Conservation (phyloP, 2,329 filamentous ascomycete species). For the Colletotrichum cuscutae region DNA sequence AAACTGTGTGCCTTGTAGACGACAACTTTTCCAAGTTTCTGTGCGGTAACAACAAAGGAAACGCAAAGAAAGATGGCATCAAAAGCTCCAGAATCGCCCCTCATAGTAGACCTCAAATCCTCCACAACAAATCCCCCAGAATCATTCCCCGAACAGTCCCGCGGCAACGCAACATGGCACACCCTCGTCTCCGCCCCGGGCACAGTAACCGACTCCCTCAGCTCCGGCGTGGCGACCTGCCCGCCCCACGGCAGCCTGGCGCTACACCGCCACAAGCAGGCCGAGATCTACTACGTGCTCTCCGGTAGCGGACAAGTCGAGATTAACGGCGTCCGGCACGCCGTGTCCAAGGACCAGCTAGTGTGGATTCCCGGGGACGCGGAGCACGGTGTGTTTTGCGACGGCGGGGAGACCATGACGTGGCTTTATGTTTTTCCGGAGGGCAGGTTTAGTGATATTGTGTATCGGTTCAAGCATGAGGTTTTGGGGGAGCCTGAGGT, state of each 20-base stretch:
- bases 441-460: neutral
- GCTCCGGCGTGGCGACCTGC: slow-evolving; percentile 34
- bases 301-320: slow-evolving; percentile 38
- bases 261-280: slow-evolving; percentile 40
- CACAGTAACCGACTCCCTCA: neutral
- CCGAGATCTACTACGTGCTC: slow-evolving; percentile 41
- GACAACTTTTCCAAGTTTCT: neutral
- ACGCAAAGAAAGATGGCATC: neutral
- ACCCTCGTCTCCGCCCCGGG: neutral
- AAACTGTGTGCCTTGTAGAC: neutral
- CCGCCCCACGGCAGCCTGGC: slow-evolving; percentile 37
- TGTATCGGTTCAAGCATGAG: neutral
- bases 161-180: neutral
- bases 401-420: neutral
- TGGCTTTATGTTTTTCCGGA: neutral
- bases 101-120: neutral
- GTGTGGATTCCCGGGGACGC: neutral
- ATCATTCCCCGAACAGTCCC: neutral
- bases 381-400: neutral
- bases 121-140: neutral
- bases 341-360: neutral
- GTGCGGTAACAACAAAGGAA: neutral
- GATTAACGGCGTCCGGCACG: neutral
- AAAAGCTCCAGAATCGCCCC: neutral
- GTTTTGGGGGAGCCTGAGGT: neutral